These are phyloP conservation scores for Hippophae gyantsensis DNA, from an alignment of 306 rosid species.

Conservation along the genomic window DNA sequence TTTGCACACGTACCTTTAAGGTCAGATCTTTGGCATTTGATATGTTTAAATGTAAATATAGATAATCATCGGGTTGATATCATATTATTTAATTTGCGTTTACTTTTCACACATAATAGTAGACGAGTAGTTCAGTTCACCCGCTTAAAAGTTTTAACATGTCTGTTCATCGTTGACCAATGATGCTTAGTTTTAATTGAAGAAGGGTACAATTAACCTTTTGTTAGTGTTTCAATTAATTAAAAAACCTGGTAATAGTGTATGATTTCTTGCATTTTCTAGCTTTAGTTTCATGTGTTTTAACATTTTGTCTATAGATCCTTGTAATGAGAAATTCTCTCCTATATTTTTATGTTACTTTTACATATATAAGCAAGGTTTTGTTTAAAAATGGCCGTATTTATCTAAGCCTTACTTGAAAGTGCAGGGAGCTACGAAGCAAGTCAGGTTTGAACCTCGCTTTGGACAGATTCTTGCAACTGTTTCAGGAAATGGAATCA, in stretches of 20 bases:
- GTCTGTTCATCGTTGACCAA: too few species aligned
- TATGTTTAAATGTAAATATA: not conserved
- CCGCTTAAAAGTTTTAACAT: too few species aligned
- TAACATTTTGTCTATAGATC: too few species aligned
- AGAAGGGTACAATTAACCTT: too few species aligned
- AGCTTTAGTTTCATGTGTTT: too few species aligned
- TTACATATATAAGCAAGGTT: conserved; percentile 9
- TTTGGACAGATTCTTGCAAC: conserved; percentile 40
- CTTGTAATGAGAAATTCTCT: too few species aligned
- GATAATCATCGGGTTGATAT: not conserved
- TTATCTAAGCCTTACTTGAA: conserved; percentile 1
- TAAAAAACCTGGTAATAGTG: too few species aligned
- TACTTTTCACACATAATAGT: not conserved
- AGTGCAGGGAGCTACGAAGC: conserved; percentile 53
- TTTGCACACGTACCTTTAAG: conserved; percentile 28
- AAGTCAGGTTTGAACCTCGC: conserved; percentile 52
- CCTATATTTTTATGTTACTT: not conserved
- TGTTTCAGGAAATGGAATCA: conserved; percentile 31
- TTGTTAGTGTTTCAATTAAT: too few species aligned
- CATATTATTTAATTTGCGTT: not conserved
- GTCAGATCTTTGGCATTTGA: conserved; percentile 27
- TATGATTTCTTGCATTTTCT: too few species aligned
- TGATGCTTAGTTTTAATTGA: too few species aligned
- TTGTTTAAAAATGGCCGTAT: conserved; percentile 4
- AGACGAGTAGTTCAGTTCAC: too few species aligned